A percentile compares a stretch with the other conserved stretches of the same genome.
Conservation (phyloP, 2,329 filamentous ascomycete genomes). For the Aureobasidium sp. region DNA sequence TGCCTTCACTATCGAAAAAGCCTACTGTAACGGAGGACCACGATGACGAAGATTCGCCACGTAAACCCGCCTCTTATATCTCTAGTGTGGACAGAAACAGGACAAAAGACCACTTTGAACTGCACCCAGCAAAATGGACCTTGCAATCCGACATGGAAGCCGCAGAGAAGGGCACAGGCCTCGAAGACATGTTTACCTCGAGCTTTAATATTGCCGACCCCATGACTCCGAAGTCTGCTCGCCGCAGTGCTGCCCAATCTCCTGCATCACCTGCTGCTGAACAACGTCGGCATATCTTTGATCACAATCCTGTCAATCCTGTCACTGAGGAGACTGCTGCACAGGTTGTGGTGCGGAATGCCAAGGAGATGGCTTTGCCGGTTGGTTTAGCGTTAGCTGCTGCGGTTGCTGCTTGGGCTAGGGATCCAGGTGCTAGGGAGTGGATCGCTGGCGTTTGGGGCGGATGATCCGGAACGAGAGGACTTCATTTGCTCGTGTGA, state of each 20-base stretch:
- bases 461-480: background rate
- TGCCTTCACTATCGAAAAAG: background rate
- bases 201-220: slow-evolving; percentile 16
- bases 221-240: background rate
- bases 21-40: background rate
- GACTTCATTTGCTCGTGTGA: background rate
- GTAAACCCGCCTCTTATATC: background rate
- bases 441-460: background rate
- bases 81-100: slow-evolving; percentile 14
- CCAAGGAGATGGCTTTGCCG: slow-evolving; percentile 2
- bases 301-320: background rate
- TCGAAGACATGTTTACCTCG: slow-evolving; percentile 18
- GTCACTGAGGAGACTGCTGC: background rate
- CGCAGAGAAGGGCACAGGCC: slow-evolving; percentile 15
- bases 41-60: background rate
- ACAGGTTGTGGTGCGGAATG: background rate
- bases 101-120: slow-evolving; percentile 10
- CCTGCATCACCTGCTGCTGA: background rate
- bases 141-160: slow-evolving; percentile 15
- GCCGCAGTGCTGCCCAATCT: background rate
- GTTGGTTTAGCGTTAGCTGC: slow-evolving; percentile 1
- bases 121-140: slow-evolving; percentile 9
- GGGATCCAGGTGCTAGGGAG: slow-evolving; percentile 6
- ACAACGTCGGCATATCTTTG: background rate
- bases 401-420: background rate